These are phyloP conservation scores for Cymbidium sinense DNA, from an alignment of 106 monocot genomes.

Conservation along the genomic window DNA sequence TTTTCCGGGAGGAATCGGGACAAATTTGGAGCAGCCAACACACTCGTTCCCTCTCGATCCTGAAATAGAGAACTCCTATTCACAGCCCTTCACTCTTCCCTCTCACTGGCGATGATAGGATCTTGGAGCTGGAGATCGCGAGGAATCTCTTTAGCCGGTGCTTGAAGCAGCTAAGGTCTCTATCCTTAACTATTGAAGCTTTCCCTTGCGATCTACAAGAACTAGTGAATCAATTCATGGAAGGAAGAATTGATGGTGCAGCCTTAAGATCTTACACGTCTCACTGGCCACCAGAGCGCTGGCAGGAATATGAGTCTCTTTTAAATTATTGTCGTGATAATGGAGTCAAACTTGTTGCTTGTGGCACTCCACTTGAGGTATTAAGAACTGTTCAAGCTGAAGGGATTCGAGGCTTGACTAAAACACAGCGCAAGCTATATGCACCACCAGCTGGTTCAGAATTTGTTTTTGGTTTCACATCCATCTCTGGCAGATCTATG, in stretches of 20 bases:
- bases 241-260: conserved; percentile 78
- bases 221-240: conserved; percentile 72
- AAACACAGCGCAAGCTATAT: conserved; percentile 67
- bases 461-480: conserved; percentile 79
- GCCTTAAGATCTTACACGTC: too few species aligned
- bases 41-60: too few species aligned
- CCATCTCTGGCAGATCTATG: conserved; percentile 48
- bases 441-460: conserved; percentile 90
- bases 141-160: conserved; percentile 55
- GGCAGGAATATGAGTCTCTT: conserved; percentile 96
- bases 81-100: too few species aligned
- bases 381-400: conserved; percentile 88
- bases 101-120: conserved; percentile 72
- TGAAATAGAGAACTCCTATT: too few species aligned
- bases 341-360: conserved; percentile 80
- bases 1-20: too few species aligned
- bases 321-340: conserved; percentile 85
- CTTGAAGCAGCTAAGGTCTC: conserved; percentile 46
- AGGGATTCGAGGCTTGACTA: conserved; percentile 74
- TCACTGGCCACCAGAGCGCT: too few species aligned
- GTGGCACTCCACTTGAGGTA: conserved; percentile 93
- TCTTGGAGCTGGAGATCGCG: conserved; percentile 76
- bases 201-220: conserved; percentile 76
- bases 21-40: too few species aligned
- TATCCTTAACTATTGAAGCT: conserved; percentile 72